phyloP scores from a whole-genome alignment of 2,329 filamentous ascomycete genomes.

The Simplicillium aogashimaense region DNA sequence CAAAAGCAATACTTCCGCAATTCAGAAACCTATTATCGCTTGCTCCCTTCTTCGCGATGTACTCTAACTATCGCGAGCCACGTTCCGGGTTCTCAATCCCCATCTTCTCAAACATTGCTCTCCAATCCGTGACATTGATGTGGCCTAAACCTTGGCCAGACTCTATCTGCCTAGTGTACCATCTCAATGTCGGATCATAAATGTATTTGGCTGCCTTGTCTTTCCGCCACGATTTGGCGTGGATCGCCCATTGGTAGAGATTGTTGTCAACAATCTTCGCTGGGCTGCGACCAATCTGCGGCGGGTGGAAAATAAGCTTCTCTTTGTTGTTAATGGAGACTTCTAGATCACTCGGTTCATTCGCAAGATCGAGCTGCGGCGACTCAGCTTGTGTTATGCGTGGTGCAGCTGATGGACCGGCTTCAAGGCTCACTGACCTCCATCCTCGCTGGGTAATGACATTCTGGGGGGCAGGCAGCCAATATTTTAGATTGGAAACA shows the following conservation, averaged over 20 bases:
- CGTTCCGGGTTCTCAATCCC: constrained; percentile 15
- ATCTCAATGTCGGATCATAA: constrained; percentile 34
- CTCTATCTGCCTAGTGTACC: constrained; percentile 37
- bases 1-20: too few species aligned
- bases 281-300: too few species aligned
- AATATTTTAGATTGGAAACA: too few species aligned
- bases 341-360: too few species aligned
- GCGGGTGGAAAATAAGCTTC: too few species aligned
- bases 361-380: too few species aligned
- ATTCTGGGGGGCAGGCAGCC: too few species aligned
- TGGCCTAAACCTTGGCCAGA: constrained; percentile 41
- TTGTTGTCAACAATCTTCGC: constrained; percentile 20
- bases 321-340: too few species aligned
- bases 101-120: constrained; percentile 24
- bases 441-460: too few species aligned
- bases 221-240: constrained; percentile 1
- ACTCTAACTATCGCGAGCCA: background rate
- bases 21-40: background rate
- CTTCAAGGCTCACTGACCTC: too few species aligned
- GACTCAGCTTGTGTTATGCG: too few species aligned
- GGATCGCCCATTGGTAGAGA: constrained; percentile 29
- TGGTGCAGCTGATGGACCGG: too few species aligned
- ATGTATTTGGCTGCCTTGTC: constrained; percentile 22
- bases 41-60: background rate
- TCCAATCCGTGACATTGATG: constrained; percentile 33